Evolutionary conservation across 768 basidiomycete genomes (phyloP), one percentile per base, ranked within the genome.

Genomic region (Tephrocybe rancida): DNA sequence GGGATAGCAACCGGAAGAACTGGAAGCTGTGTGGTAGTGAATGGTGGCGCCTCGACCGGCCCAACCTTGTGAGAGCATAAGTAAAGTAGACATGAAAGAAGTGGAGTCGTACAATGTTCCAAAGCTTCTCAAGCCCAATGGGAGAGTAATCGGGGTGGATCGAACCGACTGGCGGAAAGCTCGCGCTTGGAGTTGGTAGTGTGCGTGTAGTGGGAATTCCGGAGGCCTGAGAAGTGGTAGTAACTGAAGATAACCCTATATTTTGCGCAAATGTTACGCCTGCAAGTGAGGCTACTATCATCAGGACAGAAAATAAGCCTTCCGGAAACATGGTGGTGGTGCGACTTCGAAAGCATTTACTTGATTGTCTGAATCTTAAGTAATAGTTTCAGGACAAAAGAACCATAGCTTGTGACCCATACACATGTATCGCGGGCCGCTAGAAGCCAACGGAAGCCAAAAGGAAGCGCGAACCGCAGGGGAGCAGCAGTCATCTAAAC

Each of bases 1-100:
- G 78, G 78, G 11, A 77, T 54, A 5, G 69, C 52, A 21, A 78
- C 66, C 2, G 70, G 76, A 18, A 70, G 60, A 50, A 64, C 61
- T 16, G 73, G 76, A 29, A 72, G 64, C 13, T 65, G 64, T 2
- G 77, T 79, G 1, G 78, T 79, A 5, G 76, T 78, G 59, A 78
- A 74, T 34, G 77, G 77, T 13, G 76, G 76, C 19, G 70, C 53
- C 55, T 75, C 64, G 21, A 78, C 74, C 6, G 74, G 69, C 5
- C 76, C 78, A 34, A 78, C 75, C 77, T 78, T 9, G 13, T 13
- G 13, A 16, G 14, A 25, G 14, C 6, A 19, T 29, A 25, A 19
- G 11, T 38, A 25, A 26, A 26, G 35, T 4, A 25, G 44, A 52
- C 41, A 32, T 38, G 30, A 25, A 38, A 10, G 19, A 49, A 38